phyloP scores from a whole-genome alignment of 306 rosid species.

The Fragaria iinumae region DNA sequence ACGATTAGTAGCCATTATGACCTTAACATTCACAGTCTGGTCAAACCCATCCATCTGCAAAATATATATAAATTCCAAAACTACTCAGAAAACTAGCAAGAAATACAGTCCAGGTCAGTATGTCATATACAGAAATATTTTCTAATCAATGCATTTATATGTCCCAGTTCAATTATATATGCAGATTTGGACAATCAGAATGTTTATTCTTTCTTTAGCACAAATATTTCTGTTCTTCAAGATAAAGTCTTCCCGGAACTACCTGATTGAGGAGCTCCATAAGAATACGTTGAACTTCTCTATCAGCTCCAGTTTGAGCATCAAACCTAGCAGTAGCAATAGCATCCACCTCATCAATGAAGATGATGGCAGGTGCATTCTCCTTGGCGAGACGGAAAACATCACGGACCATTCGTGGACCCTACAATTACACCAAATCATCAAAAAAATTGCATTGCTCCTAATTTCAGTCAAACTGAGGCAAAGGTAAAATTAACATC shows the following conservation, averaged over 20 bases:
- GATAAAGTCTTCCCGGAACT: not conserved
- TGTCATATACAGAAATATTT: not conserved
- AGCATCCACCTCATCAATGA: slow-evolving; percentile 98
- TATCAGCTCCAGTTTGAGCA: slow-evolving; percentile 99
- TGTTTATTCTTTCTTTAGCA: not conserved
- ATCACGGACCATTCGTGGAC: slow-evolving; percentile 97
- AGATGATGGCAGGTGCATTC: slow-evolving; percentile 98
- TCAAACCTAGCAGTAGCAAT: slow-evolving; percentile 99
- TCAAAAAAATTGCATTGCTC: not conserved
- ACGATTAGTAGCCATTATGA: slow-evolving; percentile 97
- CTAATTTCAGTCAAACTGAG: not conserved
- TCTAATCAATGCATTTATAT: not conserved
- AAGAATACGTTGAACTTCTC: slow-evolving; percentile 99
- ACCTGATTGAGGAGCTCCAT: slow-evolving; percentile 99
- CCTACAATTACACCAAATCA: slow-evolving; percentile 35
- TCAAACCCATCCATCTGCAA: slow-evolving; percentile 98
- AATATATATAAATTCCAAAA: slow-evolving; percentile 13
- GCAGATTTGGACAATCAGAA: not conserved
- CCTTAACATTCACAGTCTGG: slow-evolving; percentile 98
- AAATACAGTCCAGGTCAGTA: not conserved
- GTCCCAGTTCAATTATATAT: not conserved
- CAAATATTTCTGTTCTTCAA: not conserved
- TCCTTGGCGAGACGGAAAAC: slow-evolving; percentile 99
- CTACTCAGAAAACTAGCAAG: not conserved
- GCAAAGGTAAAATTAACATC: not conserved